phyloP scores from a whole-genome alignment of 345 rosid species.

The Arabis hirsuta region DNA sequence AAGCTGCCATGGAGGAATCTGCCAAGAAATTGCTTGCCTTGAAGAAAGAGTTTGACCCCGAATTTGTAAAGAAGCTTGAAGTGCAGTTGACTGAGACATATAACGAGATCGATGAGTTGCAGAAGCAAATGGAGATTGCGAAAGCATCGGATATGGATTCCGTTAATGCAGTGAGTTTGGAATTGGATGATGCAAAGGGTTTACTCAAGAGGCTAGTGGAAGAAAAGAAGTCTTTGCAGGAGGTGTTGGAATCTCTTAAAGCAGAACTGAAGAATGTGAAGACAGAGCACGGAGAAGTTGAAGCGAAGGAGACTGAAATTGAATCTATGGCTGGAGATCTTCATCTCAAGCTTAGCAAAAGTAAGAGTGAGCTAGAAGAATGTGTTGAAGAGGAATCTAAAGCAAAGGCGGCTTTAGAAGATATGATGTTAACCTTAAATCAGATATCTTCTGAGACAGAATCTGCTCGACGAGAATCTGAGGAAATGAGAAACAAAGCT shows the following conservation, averaged over 20 bases:
- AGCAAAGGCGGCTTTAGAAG: slow-evolving; percentile 71
- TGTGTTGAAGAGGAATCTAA: slow-evolving; percentile 66
- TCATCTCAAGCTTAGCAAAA: slow-evolving; percentile 73
- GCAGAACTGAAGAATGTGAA: slow-evolving; percentile 73
- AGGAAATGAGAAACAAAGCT: slow-evolving; percentile 75
- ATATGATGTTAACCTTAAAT: slow-evolving; percentile 74
- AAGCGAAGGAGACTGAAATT: slow-evolving; percentile 81
- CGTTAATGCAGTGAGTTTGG: slow-evolving; percentile 64
- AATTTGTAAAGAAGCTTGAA: slow-evolving; percentile 65
- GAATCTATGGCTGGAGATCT: slow-evolving; percentile 83
- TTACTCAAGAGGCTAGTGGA: slow-evolving; percentile 72
- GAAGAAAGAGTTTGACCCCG: slow-evolving; percentile 76
- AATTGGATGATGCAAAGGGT: slow-evolving; percentile 84
- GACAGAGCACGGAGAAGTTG: slow-evolving; percentile 69
- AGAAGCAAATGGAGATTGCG: slow-evolving; percentile 71
- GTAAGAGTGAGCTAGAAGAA: slow-evolving; percentile 79
- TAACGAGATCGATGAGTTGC: slow-evolving; percentile 59
- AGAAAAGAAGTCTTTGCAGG: slow-evolving; percentile 71
- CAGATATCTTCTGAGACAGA: slow-evolving; percentile 77
- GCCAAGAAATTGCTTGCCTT: slow-evolving; percentile 58
- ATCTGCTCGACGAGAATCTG: slow-evolving; percentile 65
- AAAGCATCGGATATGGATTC: slow-evolving; percentile 83
- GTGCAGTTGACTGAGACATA: slow-evolving; percentile 62
- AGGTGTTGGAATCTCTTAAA: slow-evolving; percentile 72
- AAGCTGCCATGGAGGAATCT: slow-evolving; percentile 67